phyloP scores from a whole-genome alignment of 2,329 filamentous ascomycete species.

The Alternaria brassicicola region DNA sequence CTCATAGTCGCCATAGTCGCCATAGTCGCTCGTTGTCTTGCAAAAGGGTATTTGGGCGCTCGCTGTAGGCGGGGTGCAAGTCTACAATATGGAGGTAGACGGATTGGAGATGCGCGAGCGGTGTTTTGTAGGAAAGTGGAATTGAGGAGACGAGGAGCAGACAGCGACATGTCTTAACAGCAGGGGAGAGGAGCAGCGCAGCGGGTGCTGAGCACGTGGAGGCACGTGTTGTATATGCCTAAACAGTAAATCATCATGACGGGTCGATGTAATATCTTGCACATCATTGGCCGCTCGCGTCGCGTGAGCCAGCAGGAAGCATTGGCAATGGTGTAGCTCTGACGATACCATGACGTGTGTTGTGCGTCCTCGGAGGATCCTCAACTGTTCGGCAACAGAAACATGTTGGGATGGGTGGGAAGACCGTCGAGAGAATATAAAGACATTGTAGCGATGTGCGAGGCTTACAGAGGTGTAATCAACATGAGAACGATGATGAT shows the following conservation, averaged over 20 bases:
- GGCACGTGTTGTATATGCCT: conserved; percentile 1
- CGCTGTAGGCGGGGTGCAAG: conserved; percentile 1
- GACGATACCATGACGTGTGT: conserved; percentile 16
- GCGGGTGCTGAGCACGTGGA: conserved; percentile 12
- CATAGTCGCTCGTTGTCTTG: conserved; percentile 20
- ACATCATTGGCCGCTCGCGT: conserved; percentile 12
- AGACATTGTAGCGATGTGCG: neutral
- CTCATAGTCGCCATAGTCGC: conserved; percentile 19
- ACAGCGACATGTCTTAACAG: conserved; percentile 23
- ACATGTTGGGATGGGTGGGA: too few species aligned
- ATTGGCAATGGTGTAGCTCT: conserved; percentile 5
- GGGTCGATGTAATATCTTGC: conserved; percentile 8
- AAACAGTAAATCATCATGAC: conserved; percentile 23
- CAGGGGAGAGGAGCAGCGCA: neutral
- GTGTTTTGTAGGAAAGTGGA: conserved; percentile 10
- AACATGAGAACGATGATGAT: neutral
- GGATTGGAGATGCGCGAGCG: conserved; percentile 3
- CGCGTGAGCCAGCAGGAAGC: neutral
- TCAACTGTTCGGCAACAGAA: neutral
- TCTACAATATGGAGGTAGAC: conserved; percentile 1
- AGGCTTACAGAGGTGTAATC: neutral
- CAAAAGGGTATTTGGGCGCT: neutral
- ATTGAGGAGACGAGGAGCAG: conserved; percentile 17
- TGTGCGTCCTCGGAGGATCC: conserved; percentile 2
- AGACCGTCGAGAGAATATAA: neutral